Conservation (phyloP, 1,139 yeast species). For the Yamadazyma sp. region DNA sequence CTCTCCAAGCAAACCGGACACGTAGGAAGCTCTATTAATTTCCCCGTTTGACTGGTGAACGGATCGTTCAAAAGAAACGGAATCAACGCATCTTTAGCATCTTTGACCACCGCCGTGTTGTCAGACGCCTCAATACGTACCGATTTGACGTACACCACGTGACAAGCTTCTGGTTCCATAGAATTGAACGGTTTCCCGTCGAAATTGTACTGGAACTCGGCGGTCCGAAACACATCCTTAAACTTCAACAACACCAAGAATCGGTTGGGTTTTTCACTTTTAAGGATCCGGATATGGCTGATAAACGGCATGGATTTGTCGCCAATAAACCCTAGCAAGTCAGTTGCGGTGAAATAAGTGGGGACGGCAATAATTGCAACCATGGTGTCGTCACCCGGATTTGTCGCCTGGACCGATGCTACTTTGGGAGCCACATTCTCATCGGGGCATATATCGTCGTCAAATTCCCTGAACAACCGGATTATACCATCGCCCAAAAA, state of each 20-base stretch:
- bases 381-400: slow-evolving; percentile 58
- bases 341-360: slow-evolving; percentile 83
- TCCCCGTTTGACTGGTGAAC: slow-evolving; percentile 55
- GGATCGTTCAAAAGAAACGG: slow-evolving; percentile 79
- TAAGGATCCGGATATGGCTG: slow-evolving; percentile 71
- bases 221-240: slow-evolving; percentile 53
- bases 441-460: no score
- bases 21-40: slow-evolving; percentile 71
- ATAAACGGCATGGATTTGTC: slow-evolving; percentile 54
- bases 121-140: slow-evolving; percentile 32
- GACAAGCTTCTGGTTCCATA: slow-evolving; percentile 88
- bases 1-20: slow-evolving; percentile 94
- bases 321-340: slow-evolving; percentile 77
- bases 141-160: slow-evolving; percentile 67
- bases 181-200: slow-evolving; percentile 80
- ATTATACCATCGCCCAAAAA: slow-evolving; percentile 74
- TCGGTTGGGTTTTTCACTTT: slow-evolving; percentile 66
- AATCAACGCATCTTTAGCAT: slow-evolving; percentile 33
- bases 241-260: slow-evolving; percentile 80
- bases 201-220: slow-evolving; percentile 60
- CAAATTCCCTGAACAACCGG: slow-evolving; percentile 59
- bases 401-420: slow-evolving; percentile 4
- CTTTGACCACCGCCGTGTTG: slow-evolving; percentile 14
- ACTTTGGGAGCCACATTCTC: slow-evolving; percentile 3
- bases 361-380: slow-evolving; percentile 85